A percentile compares a stretch with the other conserved stretches of the same genome.
Conservation (phyloP, 2,329 filamentous ascomycete genomes). For the Pseudogymnoascus destructans region DNA sequence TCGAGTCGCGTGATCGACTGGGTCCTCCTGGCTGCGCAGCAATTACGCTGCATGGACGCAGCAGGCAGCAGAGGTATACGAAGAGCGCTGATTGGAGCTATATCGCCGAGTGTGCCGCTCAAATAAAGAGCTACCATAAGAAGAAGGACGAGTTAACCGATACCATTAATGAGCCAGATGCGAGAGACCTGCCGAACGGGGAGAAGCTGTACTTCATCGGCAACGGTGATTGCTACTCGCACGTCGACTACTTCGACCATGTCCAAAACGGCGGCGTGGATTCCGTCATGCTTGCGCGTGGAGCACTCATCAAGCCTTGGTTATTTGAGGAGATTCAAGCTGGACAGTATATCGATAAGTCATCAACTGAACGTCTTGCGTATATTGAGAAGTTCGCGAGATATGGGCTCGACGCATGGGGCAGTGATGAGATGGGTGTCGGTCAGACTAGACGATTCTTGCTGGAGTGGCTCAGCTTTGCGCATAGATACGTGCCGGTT, state of each 20-base stretch:
- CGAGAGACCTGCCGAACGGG: conserved; percentile 54
- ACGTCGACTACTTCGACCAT: conserved; percentile 72
- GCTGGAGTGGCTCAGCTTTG: conserved; percentile 91
- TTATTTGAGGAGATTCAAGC: conserved; percentile 91
- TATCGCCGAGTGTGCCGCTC: conserved; percentile 75
- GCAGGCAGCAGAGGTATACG: conserved; percentile 88
- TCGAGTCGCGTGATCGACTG: conserved; percentile 54
- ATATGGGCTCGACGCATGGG: conserved; percentile 90
- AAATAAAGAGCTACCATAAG: conserved; percentile 69
- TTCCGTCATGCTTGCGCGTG: conserved; percentile 93
- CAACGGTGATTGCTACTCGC: conserved; percentile 93
- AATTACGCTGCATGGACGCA: conserved; percentile 89
- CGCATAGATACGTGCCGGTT: conserved; percentile 80
- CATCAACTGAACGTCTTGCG: conserved; percentile 67
- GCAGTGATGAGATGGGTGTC: conserved; percentile 85
- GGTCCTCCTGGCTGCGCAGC: conserved; percentile 80
- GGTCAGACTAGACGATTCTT: conserved; percentile 85
- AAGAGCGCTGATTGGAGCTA: conserved; percentile 89
- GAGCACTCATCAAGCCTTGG: conserved; percentile 95
- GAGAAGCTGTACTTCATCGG: conserved; percentile 79
- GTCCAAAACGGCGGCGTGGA: conserved; percentile 70
- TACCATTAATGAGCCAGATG: conserved; percentile 65
- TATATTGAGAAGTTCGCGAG: conserved; percentile 83
- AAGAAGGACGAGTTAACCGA: conserved; percentile 55
- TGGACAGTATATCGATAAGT: conserved; percentile 92